phyloP scores from a whole-genome alignment of 2,329 filamentous ascomycete species.

The Didymella arachidicola region DNA sequence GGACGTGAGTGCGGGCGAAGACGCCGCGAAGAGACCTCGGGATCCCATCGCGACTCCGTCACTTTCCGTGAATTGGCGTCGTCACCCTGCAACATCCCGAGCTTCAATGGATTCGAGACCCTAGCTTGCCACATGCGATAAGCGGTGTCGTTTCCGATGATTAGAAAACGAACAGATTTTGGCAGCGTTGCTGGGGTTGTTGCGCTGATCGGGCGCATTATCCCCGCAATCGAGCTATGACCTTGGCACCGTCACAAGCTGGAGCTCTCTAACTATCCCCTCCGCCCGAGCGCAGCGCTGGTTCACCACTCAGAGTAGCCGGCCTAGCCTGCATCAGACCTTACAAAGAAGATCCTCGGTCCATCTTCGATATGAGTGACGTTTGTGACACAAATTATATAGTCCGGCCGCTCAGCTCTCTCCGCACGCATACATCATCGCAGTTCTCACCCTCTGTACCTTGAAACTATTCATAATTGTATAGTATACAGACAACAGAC shows the following conservation, averaged over 20 bases:
- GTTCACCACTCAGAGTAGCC: conserved; percentile 41
- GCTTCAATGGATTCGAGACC: conserved; percentile 6
- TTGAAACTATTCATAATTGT: conserved; percentile 15
- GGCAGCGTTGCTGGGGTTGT: conserved; percentile 19
- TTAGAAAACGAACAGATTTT: conserved; percentile 8
- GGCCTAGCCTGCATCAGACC: conserved; percentile 39
- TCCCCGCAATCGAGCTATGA: conserved; percentile 38
- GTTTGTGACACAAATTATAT: conserved; percentile 42
- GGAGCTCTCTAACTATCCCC: conserved; percentile 32
- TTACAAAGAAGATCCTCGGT: conserved; percentile 47
- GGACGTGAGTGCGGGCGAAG: conserved; percentile 5
- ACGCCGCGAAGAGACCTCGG: conserved; percentile 16
- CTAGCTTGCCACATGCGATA: conserved; percentile 22
- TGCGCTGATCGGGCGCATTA: conserved; percentile 29
- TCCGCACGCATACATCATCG: conserved; percentile 41
- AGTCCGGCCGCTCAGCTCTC: conserved; percentile 31
- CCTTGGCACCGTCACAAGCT: conserved; percentile 50
- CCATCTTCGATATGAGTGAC: conserved; percentile 45
- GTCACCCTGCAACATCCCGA: conserved; percentile 33
- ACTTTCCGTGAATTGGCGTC: conserved; percentile 35
- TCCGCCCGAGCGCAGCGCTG: conserved; percentile 37
- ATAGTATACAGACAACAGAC: conserved; percentile 18
- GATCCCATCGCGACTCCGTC: conserved; percentile 33
- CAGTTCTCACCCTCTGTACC: conserved; percentile 28
- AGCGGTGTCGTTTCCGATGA: conserved; percentile 13